phyloP scores from a whole-genome alignment of 2,329 filamentous ascomycete species.

The Calonectria multiphialidica region DNA sequence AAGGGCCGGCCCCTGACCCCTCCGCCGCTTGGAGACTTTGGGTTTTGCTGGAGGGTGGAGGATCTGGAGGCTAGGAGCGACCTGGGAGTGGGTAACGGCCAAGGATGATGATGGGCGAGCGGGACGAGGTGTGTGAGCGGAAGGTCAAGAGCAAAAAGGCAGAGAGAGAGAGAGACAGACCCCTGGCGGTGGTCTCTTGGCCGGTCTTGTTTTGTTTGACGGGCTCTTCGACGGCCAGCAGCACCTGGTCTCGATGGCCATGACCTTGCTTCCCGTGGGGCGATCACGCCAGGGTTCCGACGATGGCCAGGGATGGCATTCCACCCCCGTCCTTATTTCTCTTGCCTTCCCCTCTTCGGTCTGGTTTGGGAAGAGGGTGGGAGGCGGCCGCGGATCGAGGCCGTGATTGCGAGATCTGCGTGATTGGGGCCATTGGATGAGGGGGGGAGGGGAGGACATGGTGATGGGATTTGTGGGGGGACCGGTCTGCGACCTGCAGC shows the following conservation, averaged over 20 bases:
- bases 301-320: constrained; percentile 9
- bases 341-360: neutral
- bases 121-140: neutral
- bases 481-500: constrained; percentile 9
- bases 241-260: constrained; percentile 7
- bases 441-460: constrained; percentile 5
- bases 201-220: neutral
- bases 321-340: constrained; percentile 4
- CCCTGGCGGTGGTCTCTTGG: neutral
- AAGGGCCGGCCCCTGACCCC: constrained; percentile 17
- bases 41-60: constrained; percentile 2
- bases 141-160: neutral
- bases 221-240: neutral
- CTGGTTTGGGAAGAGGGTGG: constrained; percentile 2
- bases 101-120: neutral
- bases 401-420: constrained; percentile 32
- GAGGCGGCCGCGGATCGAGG: constrained; percentile 23
- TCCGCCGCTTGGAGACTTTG: constrained; percentile 17
- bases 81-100: neutral
- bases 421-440: constrained; percentile 20
- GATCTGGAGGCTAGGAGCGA: constrained; percentile 20
- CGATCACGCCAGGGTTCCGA: constrained; percentile 29
- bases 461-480: constrained; percentile 23
- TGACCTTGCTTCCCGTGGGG: constrained; percentile 25
- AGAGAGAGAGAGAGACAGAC: no score